phyloP scores from a whole-genome alignment of 2,329 filamentous ascomycete genomes.

The Cercospora citrullina region DNA sequence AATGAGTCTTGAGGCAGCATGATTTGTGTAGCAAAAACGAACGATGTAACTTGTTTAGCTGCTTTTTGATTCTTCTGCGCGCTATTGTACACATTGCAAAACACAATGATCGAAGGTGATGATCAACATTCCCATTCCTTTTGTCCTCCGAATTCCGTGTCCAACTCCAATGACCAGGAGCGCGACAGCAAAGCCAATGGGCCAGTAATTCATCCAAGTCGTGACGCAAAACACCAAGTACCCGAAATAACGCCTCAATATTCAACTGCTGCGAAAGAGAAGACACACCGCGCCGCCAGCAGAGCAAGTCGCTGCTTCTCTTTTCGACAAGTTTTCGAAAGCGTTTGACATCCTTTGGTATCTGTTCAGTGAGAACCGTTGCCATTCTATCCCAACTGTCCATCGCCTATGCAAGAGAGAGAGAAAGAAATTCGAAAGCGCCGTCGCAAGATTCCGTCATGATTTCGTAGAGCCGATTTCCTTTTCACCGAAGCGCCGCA shows the following conservation, averaged over 20 bases:
- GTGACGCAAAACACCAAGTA: background rate
- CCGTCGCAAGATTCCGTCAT: background rate
- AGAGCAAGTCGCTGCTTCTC: slow-evolving; percentile 6
- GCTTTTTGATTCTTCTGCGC: background rate
- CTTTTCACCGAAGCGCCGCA: background rate
- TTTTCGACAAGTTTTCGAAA: background rate
- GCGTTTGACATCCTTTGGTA: background rate
- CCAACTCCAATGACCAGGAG: too few species aligned
- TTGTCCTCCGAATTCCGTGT: background rate
- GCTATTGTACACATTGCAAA: background rate
- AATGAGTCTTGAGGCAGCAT: background rate
- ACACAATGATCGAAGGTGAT: background rate
- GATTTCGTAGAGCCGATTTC: background rate
- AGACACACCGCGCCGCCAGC: slow-evolving; percentile 6
- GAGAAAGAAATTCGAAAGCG: background rate
- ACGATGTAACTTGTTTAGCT: background rate
- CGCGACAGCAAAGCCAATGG: too few species aligned
- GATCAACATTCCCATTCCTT: background rate
- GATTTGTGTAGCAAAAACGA: background rate
- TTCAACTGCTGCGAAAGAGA: background rate
- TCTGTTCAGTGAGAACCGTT: background rate
- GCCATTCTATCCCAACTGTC: background rate
- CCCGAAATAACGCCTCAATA: background rate
- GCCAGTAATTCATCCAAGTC: background rate
- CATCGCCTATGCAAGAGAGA: background rate